phyloP scores from a whole-genome alignment of 2,329 filamentous ascomycete genomes.

The Thielaviopsis euricoi region DNA sequence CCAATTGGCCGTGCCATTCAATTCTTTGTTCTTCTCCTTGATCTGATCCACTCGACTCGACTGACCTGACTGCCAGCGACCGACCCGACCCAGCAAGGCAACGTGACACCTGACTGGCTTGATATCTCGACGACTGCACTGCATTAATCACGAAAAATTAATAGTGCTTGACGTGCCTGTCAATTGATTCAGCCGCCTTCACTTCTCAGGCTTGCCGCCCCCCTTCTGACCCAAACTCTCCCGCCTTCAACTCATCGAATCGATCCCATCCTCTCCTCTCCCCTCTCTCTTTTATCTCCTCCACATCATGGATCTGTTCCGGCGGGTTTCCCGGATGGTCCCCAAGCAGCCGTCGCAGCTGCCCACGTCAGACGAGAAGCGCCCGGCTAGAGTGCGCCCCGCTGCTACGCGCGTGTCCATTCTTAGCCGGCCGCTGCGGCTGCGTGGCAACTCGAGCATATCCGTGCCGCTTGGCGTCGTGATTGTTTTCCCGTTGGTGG shows the following conservation, averaged over 20 bases:
- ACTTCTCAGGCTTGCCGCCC: neutral
- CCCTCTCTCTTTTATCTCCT: neutral
- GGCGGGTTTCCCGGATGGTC: conserved; percentile 35
- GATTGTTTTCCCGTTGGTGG: conserved; percentile 80
- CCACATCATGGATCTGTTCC: conserved; percentile 38
- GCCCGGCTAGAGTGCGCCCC: conserved; percentile 22
- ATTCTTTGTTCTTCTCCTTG: too few species aligned
- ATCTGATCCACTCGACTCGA: too few species aligned
- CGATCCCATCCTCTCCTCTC: neutral
- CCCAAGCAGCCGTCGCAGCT: conserved; percentile 27
- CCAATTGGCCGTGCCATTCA: too few species aligned
- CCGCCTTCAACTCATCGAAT: neutral
- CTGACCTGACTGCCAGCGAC: too few species aligned
- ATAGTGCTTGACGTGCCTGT: too few species aligned
- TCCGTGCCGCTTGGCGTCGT: conserved; percentile 88
- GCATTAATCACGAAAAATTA: too few species aligned
- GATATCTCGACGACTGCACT: too few species aligned
- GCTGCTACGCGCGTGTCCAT: conserved; percentile 49
- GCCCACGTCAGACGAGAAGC: conserved; percentile 36
- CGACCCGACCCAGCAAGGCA: too few species aligned
- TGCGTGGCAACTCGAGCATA: conserved; percentile 82
- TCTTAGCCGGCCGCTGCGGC: conserved; percentile 68
- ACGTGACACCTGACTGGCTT: too few species aligned
- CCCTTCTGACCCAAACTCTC: neutral
- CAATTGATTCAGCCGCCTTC: too few species aligned